Conservation (phyloP, 2,329 filamentous ascomycete genomes). For the Xylaria sp. region DNA sequence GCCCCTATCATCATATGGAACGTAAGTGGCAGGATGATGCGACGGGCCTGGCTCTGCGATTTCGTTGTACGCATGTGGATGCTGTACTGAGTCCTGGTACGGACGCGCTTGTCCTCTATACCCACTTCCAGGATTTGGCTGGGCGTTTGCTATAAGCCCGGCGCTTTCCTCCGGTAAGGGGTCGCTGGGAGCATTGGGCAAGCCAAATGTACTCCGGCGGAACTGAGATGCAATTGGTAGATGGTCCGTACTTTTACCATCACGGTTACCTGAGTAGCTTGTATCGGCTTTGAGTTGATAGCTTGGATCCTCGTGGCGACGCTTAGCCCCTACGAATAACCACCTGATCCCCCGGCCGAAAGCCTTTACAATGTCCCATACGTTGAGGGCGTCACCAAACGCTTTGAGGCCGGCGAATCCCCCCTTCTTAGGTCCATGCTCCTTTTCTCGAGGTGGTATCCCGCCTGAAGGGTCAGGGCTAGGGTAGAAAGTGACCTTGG, state of each 20-base stretch:
- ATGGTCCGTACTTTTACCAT: conserved; percentile 52
- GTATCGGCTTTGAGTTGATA: conserved; percentile 58
- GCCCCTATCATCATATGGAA: conserved; percentile 42
- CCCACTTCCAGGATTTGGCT: conserved; percentile 43
- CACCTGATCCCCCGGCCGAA: conserved; percentile 81
- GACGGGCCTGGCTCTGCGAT: conserved; percentile 6
- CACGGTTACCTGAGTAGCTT: conserved; percentile 47
- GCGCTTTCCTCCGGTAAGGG: conserved; percentile 52
- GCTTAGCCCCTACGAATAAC: conserved; percentile 78
- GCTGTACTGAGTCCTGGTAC: conserved; percentile 37
- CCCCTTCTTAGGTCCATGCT: conserved; percentile 64
- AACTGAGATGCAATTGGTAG: conserved; percentile 54
- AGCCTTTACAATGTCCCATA: conserved; percentile 85
- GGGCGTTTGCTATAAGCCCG: conserved; percentile 57
- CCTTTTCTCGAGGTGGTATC: conserved; percentile 55
- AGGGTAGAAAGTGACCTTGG: conserved; percentile 60
- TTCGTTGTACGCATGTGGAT: conserved; percentile 31
- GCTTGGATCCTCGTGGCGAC: conserved; percentile 63
- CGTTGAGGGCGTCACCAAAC: conserved; percentile 76
- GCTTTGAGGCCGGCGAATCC: conserved; percentile 73
- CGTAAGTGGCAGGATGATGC: conserved; percentile 22
- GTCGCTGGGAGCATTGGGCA: conserved; percentile 36
- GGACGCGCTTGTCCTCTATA: conserved; percentile 35
- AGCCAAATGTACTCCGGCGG: conserved; percentile 49
- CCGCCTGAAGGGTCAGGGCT: conserved; percentile 54